These are phyloP conservation scores for Trichophyton benhamiae DNA, from an alignment of 2,329 filamentous ascomycete species.

Conservation along the genomic window DNA sequence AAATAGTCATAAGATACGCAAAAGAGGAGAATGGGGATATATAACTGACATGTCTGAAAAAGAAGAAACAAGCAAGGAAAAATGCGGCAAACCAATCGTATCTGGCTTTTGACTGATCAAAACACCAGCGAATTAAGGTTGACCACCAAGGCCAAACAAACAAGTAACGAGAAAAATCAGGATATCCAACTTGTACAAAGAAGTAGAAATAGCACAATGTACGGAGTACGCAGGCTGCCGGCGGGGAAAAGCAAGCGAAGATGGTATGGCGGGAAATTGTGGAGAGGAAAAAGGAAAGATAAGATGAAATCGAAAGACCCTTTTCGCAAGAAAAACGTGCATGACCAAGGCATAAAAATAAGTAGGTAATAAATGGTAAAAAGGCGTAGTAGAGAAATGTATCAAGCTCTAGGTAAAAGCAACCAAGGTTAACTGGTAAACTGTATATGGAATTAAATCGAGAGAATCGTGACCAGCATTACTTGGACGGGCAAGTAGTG, in stretches of 20 bases:
- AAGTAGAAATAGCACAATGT: not conserved
- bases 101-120: slow-evolving; percentile 1
- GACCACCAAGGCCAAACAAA: not conserved
- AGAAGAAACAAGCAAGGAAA: not conserved
- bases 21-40: not conserved
- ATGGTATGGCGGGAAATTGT: not conserved
- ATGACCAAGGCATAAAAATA: not conserved
- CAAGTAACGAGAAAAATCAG: not conserved
- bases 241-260: not conserved
- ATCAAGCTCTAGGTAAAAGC: not conserved
- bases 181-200: not conserved
- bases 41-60: slow-evolving; percentile 2
- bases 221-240: not conserved
- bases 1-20: not conserved
- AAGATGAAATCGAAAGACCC: not conserved
- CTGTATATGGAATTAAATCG: not conserved
- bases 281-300: not conserved
- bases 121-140: not conserved
- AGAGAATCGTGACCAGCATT: slow-evolving; percentile 1
- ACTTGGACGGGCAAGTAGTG: not conserved
- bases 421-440: not conserved
- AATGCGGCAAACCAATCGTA: not conserved
- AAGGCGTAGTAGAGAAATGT: not conserved
- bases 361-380: not conserved
- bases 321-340: not conserved